These are phyloP conservation scores for Cladosporium sp. DNA, from an alignment of 2,329 filamentous ascomycete genomes.

Conservation along the genomic window DNA sequence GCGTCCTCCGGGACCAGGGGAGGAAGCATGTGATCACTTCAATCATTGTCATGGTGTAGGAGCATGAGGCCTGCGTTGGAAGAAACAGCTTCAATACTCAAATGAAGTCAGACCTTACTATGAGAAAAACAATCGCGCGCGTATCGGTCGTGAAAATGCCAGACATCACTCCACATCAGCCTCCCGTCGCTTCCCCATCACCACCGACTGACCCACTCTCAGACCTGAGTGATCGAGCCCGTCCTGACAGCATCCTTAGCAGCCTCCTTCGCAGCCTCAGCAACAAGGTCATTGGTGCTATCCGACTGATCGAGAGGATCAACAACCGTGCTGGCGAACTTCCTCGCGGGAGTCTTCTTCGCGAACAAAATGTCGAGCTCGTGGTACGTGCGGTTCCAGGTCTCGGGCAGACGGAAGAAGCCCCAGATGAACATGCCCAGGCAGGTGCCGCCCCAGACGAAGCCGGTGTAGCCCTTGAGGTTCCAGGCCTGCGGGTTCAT, in stretches of 20 bases:
- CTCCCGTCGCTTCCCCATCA: too few relatives aligned
- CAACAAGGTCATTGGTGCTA: constrained; percentile 5
- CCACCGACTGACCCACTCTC: background rate
- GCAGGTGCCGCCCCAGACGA: constrained; percentile 25
- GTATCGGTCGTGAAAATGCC: too few relatives aligned
- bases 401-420: constrained; percentile 31
- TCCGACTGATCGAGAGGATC: constrained; percentile 11
- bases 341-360: constrained; percentile 23
- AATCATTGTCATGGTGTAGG: too few relatives aligned
- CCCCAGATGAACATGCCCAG: constrained; percentile 26
- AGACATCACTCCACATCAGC: too few relatives aligned
- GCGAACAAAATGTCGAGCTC: constrained; percentile 34
- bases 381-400: constrained; percentile 30
- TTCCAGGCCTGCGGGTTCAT: constrained; percentile 16
- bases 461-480: constrained; percentile 29
- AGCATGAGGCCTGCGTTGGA: too few relatives aligned
- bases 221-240: constrained; percentile 5
- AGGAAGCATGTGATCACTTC: too few relatives aligned
- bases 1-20: too few relatives aligned
- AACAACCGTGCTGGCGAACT: constrained; percentile 21
- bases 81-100: too few relatives aligned
- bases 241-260: constrained; percentile 8
- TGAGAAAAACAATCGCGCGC: too few relatives aligned
- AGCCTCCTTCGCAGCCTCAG: constrained; percentile 8
- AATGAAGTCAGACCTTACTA: too few relatives aligned